phyloP scores from a whole-genome alignment of 2,329 filamentous ascomycete genomes.

The Clathrospora elynae region DNA sequence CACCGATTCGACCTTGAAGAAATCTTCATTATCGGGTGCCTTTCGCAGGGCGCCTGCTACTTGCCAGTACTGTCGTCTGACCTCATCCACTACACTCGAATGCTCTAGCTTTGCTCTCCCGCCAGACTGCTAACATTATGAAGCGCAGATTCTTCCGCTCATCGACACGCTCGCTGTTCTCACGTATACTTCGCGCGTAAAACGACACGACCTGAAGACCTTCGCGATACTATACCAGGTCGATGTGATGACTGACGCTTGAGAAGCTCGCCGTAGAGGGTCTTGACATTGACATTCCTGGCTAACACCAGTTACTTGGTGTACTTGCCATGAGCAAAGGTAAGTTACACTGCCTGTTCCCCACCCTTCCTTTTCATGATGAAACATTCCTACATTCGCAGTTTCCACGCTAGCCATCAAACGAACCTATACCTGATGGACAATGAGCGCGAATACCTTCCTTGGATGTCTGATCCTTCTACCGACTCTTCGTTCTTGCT shows the following conservation, averaged over 20 bases:
- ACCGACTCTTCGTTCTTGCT: constrained; percentile 12
- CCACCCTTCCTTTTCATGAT: constrained; percentile 59
- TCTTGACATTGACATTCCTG: background rate
- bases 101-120: constrained; percentile 1
- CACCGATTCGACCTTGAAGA: constrained; percentile 88
- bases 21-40: constrained; percentile 67
- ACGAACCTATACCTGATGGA: constrained; percentile 66
- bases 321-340: constrained; percentile 20
- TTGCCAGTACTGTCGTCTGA: constrained; percentile 92
- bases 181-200: background rate
- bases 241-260: background rate
- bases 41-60: constrained; percentile 74
- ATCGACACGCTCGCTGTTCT: constrained; percentile 1
- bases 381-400: constrained; percentile 82
- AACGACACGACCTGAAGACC: background rate
- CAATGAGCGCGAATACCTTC: constrained; percentile 71
- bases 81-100: constrained; percentile 26
- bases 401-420: constrained; percentile 80
- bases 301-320: background rate
- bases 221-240: constrained; percentile 1
- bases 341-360: constrained; percentile 36
- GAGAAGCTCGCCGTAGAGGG: background rate
- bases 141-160: constrained; percentile 7
- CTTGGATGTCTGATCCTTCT: constrained; percentile 73
- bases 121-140: constrained; percentile 18